Base-by-base conservation (phyloP, 2,329 filamentous ascomycete genomes). In the Cladosporium sp. region DNA sequence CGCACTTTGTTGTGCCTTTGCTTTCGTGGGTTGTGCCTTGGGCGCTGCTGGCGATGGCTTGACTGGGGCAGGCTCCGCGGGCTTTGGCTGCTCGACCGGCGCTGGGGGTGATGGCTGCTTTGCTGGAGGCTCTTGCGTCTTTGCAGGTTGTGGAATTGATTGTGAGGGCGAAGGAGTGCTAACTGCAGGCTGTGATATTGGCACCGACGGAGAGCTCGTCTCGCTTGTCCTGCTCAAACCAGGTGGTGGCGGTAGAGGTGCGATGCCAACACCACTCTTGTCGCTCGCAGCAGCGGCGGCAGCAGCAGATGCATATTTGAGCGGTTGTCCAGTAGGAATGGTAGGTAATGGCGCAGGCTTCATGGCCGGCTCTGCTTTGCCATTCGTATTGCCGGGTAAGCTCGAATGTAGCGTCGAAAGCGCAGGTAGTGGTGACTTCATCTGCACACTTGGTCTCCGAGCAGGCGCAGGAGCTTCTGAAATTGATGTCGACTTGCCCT, bases 231-330 rank as follows among this genome's bases (percentile, higher is more conserved):
- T 85, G 62, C 81, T 79, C 32, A 80, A 78, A 62, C 91, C 90
- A 30, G 93, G 93, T 73, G 95, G 95, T 68, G 95, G 94, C 64
- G 95, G 95, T 74, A 98, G 83, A 48, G 95, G 95, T 66, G 94
- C 89, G 74, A 99, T 97, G 28, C 95, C 95, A 32, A 98, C 90
- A 62, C 86, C 86, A 76, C 90, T 94, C 81, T 92, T 93, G 79
- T 97, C 93, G 77, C 88, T 93, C 54, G 60, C 60, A 0, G 95
- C 94, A 0, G 94, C 95, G 0, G 95, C 95, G 0, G 95, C 95
- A 0, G 95, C 95, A 0, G 95, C 95, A 43, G 95, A 98, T 53
- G 95, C 95, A 76, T 99, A 99, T 79, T 98, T 98, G 70, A 99
- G 83, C 1, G 91, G 92, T 77, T 98, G 94, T 57, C 93, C 93